These are phyloP conservation scores for Microcos paniculata DNA, from an alignment of 345 rosid genomes.

Conservation along the genomic window DNA sequence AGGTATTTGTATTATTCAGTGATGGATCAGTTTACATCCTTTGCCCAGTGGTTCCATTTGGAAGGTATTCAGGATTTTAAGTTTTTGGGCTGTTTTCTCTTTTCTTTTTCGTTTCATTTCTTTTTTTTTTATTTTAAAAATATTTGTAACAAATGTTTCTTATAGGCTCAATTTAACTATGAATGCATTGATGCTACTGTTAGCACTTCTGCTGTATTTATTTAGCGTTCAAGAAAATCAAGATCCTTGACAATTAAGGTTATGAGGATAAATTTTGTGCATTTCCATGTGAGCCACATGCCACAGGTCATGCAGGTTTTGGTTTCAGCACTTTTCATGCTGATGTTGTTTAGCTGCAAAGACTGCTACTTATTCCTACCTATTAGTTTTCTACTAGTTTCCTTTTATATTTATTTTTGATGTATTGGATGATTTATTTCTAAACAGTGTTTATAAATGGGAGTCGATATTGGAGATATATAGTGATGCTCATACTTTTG, in stretches of 20 bases:
- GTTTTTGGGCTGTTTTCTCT: not conserved
- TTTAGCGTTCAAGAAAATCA: not conserved
- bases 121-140: not conserved
- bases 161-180: not conserved
- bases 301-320: not conserved
- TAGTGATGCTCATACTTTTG: constrained; percentile 77
- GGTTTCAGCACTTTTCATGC: not conserved
- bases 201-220: not conserved
- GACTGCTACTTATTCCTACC: not conserved
- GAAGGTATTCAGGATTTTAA: constrained; percentile 52
- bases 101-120: constrained; percentile 1
- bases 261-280: not conserved
- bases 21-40: constrained; percentile 85
- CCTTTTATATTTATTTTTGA: constrained; percentile 12
- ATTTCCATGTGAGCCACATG: not conserved
- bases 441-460: constrained; percentile 73
- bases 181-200: not conserved
- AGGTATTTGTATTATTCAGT: constrained; percentile 82
- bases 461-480: constrained; percentile 78
- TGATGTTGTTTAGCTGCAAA: not conserved
- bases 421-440: constrained; percentile 24
- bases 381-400: not conserved
- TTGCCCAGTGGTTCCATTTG: constrained; percentile 92
- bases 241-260: constrained; percentile 7
- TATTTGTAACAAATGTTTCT: not conserved